Base-by-base conservation (phyloP, 2,329 filamentous ascomycete genomes). In the Aspergillaceae sp. region DNA sequence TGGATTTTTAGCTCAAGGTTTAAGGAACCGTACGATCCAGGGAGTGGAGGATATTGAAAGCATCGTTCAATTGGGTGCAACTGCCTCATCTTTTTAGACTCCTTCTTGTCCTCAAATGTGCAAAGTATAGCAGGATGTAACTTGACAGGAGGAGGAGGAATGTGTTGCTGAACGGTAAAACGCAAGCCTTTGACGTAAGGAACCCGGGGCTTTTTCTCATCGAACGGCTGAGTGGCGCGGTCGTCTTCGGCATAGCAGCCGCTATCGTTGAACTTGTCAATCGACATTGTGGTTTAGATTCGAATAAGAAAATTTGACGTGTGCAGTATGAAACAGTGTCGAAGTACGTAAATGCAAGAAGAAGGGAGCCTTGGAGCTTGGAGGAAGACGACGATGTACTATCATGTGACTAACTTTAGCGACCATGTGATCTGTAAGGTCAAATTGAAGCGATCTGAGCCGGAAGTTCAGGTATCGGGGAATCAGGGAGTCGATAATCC, bases 161-260 rank as follows among this genome's bases (percentile, higher is more conserved):
- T 46, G 32, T 59, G 51, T 41, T 49, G 47, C 41, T 50, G 38
- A 28, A 43, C 51, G 28, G 44, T 48, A 34, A 58, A 56, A 35
- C 19, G 49, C 51, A 54, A 58, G 26, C 48, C 51, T 4, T 47
- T 27, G 8, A 33, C 38, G 40, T 58, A 59, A 38, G 54, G 52
- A 1, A 54, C 30, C 40, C 47, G 44, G 33, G 54, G 51, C 45
- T 55, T 51, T 3, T 2, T 40, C 27, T 10, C 27, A 26, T 40
- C 37, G 19, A 11, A 35, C n/a, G n/a, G n/a, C n/a, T n/a, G n/a
- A n/a, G n/a, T 35, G 34, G 34, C 8, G 10, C 19, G 10, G 10
- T 35, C 34, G 34, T 35, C 9, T 35, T 35, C 34, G 5, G 5
- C 8, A 34, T 34, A 34, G 32, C 32, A 10, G 32, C 3, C 8